These are phyloP conservation scores for Xylaria castorea DNA, from an alignment of 495 filamentous ascomycete species.

Conservation along the genomic window DNA sequence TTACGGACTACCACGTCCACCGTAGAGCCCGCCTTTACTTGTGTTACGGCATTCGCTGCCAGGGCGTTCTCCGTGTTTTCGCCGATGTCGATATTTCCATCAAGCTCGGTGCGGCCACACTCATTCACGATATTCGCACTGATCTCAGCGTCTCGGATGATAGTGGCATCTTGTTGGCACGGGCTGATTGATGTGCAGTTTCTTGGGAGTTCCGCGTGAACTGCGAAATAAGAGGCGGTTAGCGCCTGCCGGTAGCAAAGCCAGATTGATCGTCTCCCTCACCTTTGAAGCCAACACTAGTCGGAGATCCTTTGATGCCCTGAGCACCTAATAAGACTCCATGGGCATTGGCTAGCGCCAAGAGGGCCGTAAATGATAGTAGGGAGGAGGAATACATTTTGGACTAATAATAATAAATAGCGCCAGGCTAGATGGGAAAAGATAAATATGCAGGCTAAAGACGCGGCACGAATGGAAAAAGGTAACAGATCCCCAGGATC, in stretches of 20 bases:
- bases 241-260: not conserved
- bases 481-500: conserved; percentile 45
- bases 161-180: conserved; percentile 59
- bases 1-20: conserved; percentile 51
- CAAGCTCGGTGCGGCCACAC: conserved; percentile 57
- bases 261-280: not conserved
- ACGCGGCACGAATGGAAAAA: conserved; percentile 39
- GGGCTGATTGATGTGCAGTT: conserved; percentile 60
- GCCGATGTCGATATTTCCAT: conserved; percentile 61
- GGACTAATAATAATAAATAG: conserved; percentile 27
- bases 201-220: conserved; percentile 42
- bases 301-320: conserved; percentile 46
- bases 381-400: conserved; percentile 39
- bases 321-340: conserved; percentile 53
- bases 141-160: conserved; percentile 61
- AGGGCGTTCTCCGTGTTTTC: conserved; percentile 60
- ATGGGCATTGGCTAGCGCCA: conserved; percentile 48
- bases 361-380: conserved; percentile 45
- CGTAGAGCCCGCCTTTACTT: conserved; percentile 47
- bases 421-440: conserved; percentile 19
- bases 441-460: conserved; percentile 38
- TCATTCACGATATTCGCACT: conserved; percentile 53
- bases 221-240: not conserved
- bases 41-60: conserved; percentile 50
- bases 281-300: conserved; percentile 53